Percentiles rank a stretch among this genome's conserved stretches.
These are phyloP conservation scores for Fusarium ambrosium DNA, from an alignment of 2,329 filamentous ascomycete genomes.

Conservation along the genomic window DNA sequence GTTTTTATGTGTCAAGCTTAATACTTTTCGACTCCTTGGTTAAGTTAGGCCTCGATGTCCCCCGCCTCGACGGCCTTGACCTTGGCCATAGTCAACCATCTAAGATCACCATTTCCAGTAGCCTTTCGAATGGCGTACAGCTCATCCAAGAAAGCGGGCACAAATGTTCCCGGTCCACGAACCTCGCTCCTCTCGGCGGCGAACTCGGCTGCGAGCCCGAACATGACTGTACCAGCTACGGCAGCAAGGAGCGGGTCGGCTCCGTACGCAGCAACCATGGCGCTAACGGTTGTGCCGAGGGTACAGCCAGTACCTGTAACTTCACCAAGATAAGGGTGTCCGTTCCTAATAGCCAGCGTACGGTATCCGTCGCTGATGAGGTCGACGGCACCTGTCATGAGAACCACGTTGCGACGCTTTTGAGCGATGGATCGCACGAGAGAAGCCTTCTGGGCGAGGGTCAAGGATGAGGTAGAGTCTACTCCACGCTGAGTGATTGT, in stretches of 20 bases:
- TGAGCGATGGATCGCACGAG: constrained; percentile 77
- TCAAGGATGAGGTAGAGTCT: constrained; percentile 77
- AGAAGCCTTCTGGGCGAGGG: constrained; percentile 63
- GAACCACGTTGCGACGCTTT: constrained; percentile 74
- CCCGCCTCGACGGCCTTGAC: constrained; percentile 56
- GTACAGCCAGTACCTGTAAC: constrained; percentile 89
- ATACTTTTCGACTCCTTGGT: neutral
- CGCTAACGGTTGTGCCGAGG: constrained; percentile 84
- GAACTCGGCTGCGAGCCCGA: constrained; percentile 79
- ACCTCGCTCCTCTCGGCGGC: constrained; percentile 76
- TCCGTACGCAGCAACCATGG: constrained; percentile 75
- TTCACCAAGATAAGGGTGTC: constrained; percentile 76
- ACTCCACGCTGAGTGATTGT: constrained; percentile 79
- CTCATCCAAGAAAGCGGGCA: constrained; percentile 86
- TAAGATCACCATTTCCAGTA: constrained; percentile 60
- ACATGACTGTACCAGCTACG: constrained; percentile 80
- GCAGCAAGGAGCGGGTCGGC: constrained; percentile 79
- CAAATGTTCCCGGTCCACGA: constrained; percentile 86
- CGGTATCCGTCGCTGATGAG: constrained; percentile 80
- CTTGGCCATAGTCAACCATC: constrained; percentile 67
- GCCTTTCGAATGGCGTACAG: constrained; percentile 65
- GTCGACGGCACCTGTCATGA: constrained; percentile 87
- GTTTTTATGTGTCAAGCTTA: neutral
- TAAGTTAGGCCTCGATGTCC: constrained; percentile 29
- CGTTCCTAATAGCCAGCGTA: constrained; percentile 80